A percentile compares a stretch with the other conserved stretches of the same genome.
phyloP scores from a whole-genome alignment of 2,329 filamentous ascomycete genomes.

The Pseudogymnoascus verrucosus region DNA sequence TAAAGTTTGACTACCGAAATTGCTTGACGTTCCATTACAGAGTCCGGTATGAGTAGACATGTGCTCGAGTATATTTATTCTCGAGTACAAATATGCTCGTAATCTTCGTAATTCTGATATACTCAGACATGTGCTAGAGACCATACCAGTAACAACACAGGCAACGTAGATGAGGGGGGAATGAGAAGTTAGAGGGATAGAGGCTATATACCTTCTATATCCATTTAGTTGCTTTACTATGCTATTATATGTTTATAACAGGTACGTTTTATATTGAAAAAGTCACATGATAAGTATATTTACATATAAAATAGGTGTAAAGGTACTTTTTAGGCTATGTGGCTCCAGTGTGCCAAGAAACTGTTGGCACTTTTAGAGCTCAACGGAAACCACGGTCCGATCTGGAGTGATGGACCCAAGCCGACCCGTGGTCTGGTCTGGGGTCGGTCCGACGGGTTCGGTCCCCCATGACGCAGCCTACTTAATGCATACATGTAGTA shows the following conservation, averaged over 20 bases:
- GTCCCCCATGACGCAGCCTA: background rate
- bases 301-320: background rate
- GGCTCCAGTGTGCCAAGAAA: background rate
- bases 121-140: background rate
- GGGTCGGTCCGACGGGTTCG: background rate
- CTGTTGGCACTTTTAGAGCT: background rate
- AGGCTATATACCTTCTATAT: background rate
- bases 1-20: background rate
- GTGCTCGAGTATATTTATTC: background rate
- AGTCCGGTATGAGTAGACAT: background rate
- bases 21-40: background rate
- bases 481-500: background rate
- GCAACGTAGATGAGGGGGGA: background rate
- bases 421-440: background rate
- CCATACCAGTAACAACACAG: background rate
- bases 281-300: background rate
- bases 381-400: background rate
- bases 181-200: background rate
- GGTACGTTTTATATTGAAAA: background rate
- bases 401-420: background rate
- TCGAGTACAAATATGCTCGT: background rate
- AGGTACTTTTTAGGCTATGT: background rate
- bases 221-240: background rate
- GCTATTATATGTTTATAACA: background rate
- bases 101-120: background rate